Evolutionary conservation across 805 yeast genomes (phyloP).

Genomic region (Barnettozyma californica): DNA sequence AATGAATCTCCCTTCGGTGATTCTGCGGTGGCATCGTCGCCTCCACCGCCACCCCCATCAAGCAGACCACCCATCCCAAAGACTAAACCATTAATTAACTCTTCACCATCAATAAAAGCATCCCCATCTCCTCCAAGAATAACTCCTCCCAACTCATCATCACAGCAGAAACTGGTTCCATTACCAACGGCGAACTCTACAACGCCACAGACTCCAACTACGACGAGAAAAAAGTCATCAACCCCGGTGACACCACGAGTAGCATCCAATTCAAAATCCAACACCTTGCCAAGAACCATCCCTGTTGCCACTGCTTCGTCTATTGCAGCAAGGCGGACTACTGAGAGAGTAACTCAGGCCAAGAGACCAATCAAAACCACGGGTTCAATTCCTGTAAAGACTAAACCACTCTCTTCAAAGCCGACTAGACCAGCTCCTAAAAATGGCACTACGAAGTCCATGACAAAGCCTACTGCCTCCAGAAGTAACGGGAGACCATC

Average conservation of each 20-base stretch:
- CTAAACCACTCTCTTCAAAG: neutral
- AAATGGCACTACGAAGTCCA: neutral
- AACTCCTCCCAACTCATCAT: neutral
- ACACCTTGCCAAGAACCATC: slow-evolving; percentile 5
- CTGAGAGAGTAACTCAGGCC: slow-evolving; percentile 1
- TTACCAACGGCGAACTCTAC: neutral
- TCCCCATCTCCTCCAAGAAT: neutral
- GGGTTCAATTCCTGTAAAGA: slow-evolving; percentile 1
- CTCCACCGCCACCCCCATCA: neutral
- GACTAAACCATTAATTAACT: slow-evolving; percentile 3
- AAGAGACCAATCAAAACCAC: slow-evolving; percentile 3
- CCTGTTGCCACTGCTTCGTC: slow-evolving; percentile 7
- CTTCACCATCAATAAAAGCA: slow-evolving; percentile 7
- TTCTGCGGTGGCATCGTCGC: neutral
- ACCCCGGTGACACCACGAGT: slow-evolving; percentile 4
- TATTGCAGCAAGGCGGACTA: slow-evolving; percentile 1
- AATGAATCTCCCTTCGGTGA: neutral
- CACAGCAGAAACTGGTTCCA: neutral
- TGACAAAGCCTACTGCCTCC: slow-evolving; percentile 5
- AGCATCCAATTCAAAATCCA: neutral
- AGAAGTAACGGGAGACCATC: neutral
- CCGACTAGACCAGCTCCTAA: neutral
- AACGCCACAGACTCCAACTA: neutral
- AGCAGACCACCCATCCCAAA: slow-evolving; percentile 9
- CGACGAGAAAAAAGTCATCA: slow-evolving; percentile 4